Conservation (phyloP, 306 rosid genomes). For the Parietaria judaica region DNA sequence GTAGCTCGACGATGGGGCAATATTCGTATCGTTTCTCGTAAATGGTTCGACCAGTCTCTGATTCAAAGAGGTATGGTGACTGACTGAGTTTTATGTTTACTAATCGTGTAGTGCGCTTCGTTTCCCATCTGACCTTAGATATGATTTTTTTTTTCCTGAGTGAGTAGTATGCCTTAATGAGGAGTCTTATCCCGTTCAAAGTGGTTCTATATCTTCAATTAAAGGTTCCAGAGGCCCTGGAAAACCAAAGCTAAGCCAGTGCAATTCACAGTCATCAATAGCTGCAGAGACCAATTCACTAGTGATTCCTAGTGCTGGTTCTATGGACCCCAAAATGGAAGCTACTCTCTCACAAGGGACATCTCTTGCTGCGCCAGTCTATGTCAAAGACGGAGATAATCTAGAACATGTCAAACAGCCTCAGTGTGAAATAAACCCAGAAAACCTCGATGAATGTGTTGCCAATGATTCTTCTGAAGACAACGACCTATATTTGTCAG, state of each 20-base stretch:
- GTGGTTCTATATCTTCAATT: constrained; percentile 48
- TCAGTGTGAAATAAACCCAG: constrained; percentile 31
- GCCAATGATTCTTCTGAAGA: constrained; percentile 89
- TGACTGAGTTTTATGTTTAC: not conserved
- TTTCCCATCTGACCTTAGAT: constrained; percentile 19
- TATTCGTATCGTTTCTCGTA: constrained; percentile 61
- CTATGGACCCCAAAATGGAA: constrained; percentile 46
- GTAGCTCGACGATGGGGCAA: constrained; percentile 83
- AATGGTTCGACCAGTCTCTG: constrained; percentile 88
- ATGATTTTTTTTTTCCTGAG: constrained; percentile 1
- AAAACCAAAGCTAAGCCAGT: constrained; percentile 49
- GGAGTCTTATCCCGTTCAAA: constrained; percentile 73
- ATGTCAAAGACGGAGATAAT: constrained; percentile 36
- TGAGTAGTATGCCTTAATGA: constrained; percentile 73
- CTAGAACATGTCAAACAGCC: constrained; percentile 35
- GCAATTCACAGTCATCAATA: constrained; percentile 43
- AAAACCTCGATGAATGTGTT: constrained; percentile 42
- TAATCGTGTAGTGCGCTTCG: constrained; percentile 11
- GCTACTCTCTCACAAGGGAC: constrained; percentile 45
- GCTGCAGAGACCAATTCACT: constrained; percentile 41
- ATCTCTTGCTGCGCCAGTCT: constrained; percentile 32
- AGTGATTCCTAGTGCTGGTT: constrained; percentile 33
- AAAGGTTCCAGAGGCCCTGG: constrained; percentile 39
- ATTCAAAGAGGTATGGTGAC: constrained; percentile 54
- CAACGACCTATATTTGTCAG: constrained; percentile 75